Conservation (phyloP, 306 rosid genomes). For the Hippophae tibetana region DNA sequence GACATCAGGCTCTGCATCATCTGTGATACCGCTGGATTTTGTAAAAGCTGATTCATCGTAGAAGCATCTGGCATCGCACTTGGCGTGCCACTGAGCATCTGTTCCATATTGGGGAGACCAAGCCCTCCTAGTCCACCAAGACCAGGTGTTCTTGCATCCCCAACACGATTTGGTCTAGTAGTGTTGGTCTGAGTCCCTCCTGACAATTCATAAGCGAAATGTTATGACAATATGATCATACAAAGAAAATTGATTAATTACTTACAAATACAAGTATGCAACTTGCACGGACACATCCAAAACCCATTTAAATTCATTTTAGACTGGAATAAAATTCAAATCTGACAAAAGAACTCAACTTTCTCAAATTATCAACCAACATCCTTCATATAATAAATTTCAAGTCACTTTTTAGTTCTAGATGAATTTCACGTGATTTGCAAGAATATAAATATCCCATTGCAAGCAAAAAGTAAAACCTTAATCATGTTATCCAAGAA, state of each 20-base stretch:
- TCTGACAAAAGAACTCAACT: not conserved
- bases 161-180: conserved; percentile 24
- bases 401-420: too few relatives aligned
- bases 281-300: not conserved
- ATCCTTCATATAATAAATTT: too few relatives aligned
- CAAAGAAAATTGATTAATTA: not conserved
- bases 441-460: too few relatives aligned
- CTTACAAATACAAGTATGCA: not conserved
- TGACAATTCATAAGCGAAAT: conserved; percentile 11
- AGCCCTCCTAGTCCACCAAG: conserved; percentile 42
- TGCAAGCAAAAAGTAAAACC: too few relatives aligned
- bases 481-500: too few relatives aligned
- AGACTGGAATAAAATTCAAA: not conserved
- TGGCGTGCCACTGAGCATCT: conserved; percentile 20
- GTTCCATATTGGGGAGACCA: conserved; percentile 37
- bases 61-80: conserved; percentile 24
- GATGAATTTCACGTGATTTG: too few relatives aligned
- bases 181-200: conserved; percentile 43
- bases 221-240: not conserved
- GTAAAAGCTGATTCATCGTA: conserved; percentile 40
- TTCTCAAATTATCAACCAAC: too few relatives aligned
- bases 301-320: not conserved
- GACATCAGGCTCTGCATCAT: conserved; percentile 61
- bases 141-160: conserved; percentile 31
- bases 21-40: conserved; percentile 52